These are phyloP conservation scores for Penicilliopsis zonata DNA, from an alignment of 495 filamentous ascomycete species.

Conservation along the genomic window DNA sequence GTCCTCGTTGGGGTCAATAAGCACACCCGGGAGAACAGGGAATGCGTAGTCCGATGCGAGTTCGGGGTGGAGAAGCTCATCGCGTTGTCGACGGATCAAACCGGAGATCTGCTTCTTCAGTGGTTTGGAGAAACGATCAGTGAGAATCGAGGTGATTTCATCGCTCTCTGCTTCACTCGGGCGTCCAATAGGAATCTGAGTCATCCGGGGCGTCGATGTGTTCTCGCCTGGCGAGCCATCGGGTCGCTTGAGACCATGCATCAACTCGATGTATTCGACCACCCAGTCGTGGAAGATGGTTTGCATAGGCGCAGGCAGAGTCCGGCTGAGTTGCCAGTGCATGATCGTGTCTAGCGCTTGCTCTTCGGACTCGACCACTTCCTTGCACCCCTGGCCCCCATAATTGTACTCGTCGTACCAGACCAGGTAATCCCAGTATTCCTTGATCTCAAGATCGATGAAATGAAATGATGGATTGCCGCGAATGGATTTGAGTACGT, in stretches of 20 bases:
- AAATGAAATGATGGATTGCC: constrained; percentile 94
- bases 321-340: constrained; percentile 94
- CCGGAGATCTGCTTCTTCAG: constrained; percentile 75
- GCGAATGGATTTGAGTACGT: constrained; percentile 92
- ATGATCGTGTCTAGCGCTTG: constrained; percentile 89
- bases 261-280: constrained; percentile 87
- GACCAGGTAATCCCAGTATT: constrained; percentile 99
- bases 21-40: constrained; percentile 69
- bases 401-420: constrained; percentile 99
- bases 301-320: constrained; percentile 72
- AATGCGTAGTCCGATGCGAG: constrained; percentile 80
- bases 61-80: constrained; percentile 82
- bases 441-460: constrained; percentile 92
- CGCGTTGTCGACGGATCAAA: constrained; percentile 70
- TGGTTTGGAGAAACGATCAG: constrained; percentile 71
- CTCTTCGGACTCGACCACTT: constrained; percentile 72
- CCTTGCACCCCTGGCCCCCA: constrained; percentile 79
- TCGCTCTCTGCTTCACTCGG: constrained; percentile 42
- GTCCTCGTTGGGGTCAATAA: constrained; percentile 41
- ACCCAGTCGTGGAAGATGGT: constrained; percentile 84
- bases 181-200: constrained; percentile 52
- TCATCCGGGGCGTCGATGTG: constrained; percentile 56
- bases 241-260: constrained; percentile 74
- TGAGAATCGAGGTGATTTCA: constrained; percentile 47
- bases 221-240: constrained; percentile 27